Base-by-base conservation (phyloP, 2,329 filamentous ascomycete species). In the Hymenoscyphus occultus region DNA sequence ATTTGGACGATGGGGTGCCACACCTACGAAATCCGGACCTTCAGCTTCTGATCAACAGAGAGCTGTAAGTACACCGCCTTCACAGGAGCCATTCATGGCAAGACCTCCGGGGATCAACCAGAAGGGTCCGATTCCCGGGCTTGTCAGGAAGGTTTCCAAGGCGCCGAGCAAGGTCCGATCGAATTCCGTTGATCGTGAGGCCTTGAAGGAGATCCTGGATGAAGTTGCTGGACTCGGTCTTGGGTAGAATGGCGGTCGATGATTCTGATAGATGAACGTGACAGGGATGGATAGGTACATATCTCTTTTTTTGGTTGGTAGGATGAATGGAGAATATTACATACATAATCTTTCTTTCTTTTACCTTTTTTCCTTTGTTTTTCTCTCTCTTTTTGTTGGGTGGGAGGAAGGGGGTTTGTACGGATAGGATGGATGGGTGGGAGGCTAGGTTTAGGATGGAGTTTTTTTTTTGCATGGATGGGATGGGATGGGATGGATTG, bases 21-120 rank as follows among this genome's bases (percentile, higher is more conserved):
- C 81, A 4, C 83, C 85, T 2, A 72, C 78, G 12, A 76, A 79
- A 66, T 74, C 75, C 40, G 62, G 69, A 10, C 63, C 54, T 22
- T 64, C 70, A 60, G 63, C 69, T 12, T 19, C 68, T 31, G 39
- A 63, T 63, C 65, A 66, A 39, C 60, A 70, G 13, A 65, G 71
- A 64, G 60, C 73, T 16, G 72, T 77, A 42, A 74, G 73, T 40
- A 75, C 76, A 31, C 74, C 78, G 12, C 22, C 10, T 31, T 14
- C 31, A 5, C 73, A 45, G 68, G 75, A 60, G 35, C 78, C 64
- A 76, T 75, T 78, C 12, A 62, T 78, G 40, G 80, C 79, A 56
- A 82, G 91, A 56, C 78, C 84, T 4, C 85, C 90, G 1, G 91
- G 91, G 0, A 92, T 95, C 74, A 95, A 95, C 72, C 91, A 94